Conservation (phyloP, 306 rosid species). For the Sechiopsis laciniata region DNA sequence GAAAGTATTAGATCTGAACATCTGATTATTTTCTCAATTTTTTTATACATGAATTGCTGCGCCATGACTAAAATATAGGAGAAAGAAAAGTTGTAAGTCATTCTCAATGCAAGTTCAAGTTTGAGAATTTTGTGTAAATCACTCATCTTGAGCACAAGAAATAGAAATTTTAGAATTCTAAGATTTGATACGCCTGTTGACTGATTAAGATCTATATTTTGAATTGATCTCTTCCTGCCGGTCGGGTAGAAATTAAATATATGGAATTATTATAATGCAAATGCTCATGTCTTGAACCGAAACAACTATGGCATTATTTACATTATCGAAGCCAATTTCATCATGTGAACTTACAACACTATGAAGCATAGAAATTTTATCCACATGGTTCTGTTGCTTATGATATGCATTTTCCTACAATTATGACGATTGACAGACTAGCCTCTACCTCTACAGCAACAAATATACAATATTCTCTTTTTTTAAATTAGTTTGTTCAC, state of each 20-base stretch:
- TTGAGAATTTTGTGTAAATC: too few relatives aligned
- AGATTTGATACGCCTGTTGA: too few relatives aligned
- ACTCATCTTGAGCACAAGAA: too few relatives aligned
- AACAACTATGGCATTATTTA: too few relatives aligned
- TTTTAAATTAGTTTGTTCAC: not conserved
- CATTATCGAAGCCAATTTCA: too few relatives aligned
- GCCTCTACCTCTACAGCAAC: not conserved
- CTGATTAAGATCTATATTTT: not conserved
- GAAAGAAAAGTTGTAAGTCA: not conserved
- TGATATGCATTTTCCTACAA: not conserved
- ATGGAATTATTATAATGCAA: too few relatives aligned
- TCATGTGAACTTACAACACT: too few relatives aligned
- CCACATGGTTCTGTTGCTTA: not conserved
- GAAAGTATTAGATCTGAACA: constrained; percentile 8
- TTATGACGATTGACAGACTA: not conserved
- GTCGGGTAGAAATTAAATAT: not conserved
- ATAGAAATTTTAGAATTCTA: too few relatives aligned
- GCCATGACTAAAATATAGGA: not conserved
- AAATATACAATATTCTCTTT: constrained; percentile 5
- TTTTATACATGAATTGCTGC: not conserved
- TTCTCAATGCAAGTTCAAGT: too few relatives aligned
- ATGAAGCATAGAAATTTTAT: not conserved
- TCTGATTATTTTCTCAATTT: not conserved
- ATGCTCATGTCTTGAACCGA: too few relatives aligned
- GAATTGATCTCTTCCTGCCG: not conserved